These are phyloP conservation scores for Lantana camara DNA, from an alignment of 257 asterid genomes.

Conservation along the genomic window DNA sequence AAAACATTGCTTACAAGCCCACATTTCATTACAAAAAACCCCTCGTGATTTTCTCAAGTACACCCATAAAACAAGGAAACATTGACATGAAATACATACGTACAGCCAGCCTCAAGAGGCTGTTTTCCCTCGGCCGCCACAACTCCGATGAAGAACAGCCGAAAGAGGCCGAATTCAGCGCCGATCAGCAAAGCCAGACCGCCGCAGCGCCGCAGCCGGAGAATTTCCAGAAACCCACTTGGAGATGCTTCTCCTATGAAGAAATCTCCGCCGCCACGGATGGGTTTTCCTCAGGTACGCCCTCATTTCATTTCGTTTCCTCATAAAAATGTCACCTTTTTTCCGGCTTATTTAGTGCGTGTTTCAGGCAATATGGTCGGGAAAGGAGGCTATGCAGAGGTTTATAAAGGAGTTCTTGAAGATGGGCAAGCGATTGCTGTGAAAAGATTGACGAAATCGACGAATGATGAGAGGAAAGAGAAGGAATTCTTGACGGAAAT, in stretches of 20 bases:
- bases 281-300: slow-evolving; percentile 68
- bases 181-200: slow-evolving; percentile 19
- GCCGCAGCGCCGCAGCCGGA: slow-evolving; percentile 31
- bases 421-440: slow-evolving; percentile 89
- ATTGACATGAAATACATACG: slow-evolving; percentile 76
- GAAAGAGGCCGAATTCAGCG: slow-evolving; percentile 29
- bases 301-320: background rate
- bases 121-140: slow-evolving; percentile 67
- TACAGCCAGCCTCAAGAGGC: slow-evolving; percentile 68
- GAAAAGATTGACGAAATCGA: slow-evolving; percentile 61
- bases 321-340: slow-evolving; percentile 6
- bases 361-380: slow-evolving; percentile 79
- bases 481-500: slow-evolving; percentile 85
- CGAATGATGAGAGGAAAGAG: slow-evolving; percentile 85
- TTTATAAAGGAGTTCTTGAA: slow-evolving; percentile 74
- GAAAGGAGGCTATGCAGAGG: slow-evolving; percentile 97
- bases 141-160: slow-evolving; percentile 43
- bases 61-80: too few relatives aligned
- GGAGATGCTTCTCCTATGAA: slow-evolving; percentile 85
- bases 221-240: slow-evolving; percentile 57
- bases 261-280: slow-evolving; percentile 79
- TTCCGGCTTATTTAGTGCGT: background rate
- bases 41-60: background rate
- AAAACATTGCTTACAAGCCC: too few relatives aligned
- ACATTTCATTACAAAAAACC: too few relatives aligned